Percentiles rank a stretch among this genome's conserved stretches.
phyloP scores from a whole-genome alignment of 768 basidiomycete species.

The Dentipellis sp. region DNA sequence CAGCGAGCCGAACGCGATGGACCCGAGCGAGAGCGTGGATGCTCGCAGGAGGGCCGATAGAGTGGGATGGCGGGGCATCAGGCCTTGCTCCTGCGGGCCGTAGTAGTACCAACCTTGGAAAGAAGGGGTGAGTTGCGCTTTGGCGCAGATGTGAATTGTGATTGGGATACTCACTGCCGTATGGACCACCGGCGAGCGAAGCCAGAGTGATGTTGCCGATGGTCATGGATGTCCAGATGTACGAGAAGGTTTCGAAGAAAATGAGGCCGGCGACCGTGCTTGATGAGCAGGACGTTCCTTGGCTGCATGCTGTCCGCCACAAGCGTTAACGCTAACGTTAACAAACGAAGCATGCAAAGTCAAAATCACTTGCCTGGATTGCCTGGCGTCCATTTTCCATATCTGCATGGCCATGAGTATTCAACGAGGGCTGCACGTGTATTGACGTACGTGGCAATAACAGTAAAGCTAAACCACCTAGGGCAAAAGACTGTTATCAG shows the following conservation, averaged over 20 bases:
- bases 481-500: not conserved
- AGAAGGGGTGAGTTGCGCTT: conserved; percentile 5
- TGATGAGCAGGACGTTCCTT: conserved; percentile 50
- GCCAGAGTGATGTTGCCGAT: conserved; percentile 71
- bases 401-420: conserved; percentile 17
- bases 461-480: conserved; percentile 73
- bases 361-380: conserved; percentile 43
- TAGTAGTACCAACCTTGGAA: conserved; percentile 63
- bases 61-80: conserved; percentile 70
- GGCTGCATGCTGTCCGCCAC: conserved; percentile 35
- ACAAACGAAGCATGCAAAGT: not conserved
- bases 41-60: conserved; percentile 63
- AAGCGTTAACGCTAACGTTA: not conserved
- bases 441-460: conserved; percentile 55
- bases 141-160: not conserved
- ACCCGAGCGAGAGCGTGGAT: conserved; percentile 72
- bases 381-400: conserved; percentile 71
- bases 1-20: conserved; percentile 77
- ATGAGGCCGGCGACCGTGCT: conserved; percentile 71
- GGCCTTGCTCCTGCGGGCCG: conserved; percentile 55
- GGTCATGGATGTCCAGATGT: conserved; percentile 79
- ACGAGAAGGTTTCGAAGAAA: conserved; percentile 75
- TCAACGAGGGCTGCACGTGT: not conserved
- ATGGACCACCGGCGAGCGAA: conserved; percentile 74
- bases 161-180: conserved; percentile 32